These are phyloP conservation scores for Beauveria medogensis DNA, from an alignment of 2,329 filamentous ascomycete genomes.

Conservation along the genomic window DNA sequence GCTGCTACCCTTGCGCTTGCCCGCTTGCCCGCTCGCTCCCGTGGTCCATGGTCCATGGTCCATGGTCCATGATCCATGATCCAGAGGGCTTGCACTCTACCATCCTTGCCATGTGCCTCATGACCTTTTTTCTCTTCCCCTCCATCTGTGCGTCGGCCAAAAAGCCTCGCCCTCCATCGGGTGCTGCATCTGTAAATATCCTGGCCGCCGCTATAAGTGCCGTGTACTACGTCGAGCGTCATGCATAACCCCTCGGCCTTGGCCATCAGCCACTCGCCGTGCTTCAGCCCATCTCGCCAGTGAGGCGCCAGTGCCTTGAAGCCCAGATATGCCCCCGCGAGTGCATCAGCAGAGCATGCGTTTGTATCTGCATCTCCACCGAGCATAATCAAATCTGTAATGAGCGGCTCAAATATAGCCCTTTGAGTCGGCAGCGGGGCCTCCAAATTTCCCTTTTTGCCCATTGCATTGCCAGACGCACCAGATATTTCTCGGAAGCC, in stretches of 20 bases:
- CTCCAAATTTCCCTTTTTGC: conserved; percentile 18
- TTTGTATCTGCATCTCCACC: conserved; percentile 47
- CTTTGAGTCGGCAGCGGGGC: conserved; percentile 14
- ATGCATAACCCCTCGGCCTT: conserved; percentile 35
- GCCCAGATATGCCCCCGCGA: conserved; percentile 40
- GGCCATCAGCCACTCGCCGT: conserved; percentile 35
- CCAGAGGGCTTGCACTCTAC: neutral
- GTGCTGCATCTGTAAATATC: conserved; percentile 17
- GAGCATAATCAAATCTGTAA: conserved; percentile 38
- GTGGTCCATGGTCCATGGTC: conserved; percentile 19
- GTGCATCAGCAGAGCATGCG: conserved; percentile 41
- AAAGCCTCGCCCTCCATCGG: conserved; percentile 29
- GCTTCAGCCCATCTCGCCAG: conserved; percentile 39
- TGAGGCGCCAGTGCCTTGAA: conserved; percentile 35
- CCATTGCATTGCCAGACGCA: conserved; percentile 35
- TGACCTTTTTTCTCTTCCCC: conserved; percentile 19
- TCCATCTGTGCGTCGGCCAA: conserved; percentile 28
- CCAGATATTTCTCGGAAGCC: conserved; percentile 35
- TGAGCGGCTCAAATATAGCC: conserved; percentile 36
- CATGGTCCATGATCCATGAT: too few relatives aligned
- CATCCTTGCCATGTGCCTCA: conserved; percentile 6
- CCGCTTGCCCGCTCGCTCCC: conserved; percentile 16
- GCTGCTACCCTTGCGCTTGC: neutral
- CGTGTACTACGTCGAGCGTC: conserved; percentile 28
- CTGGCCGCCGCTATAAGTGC: conserved; percentile 15